These are phyloP conservation scores for Aspergillus nomiae DNA, from an alignment of 2,329 filamentous ascomycete species.

Conservation along the genomic window DNA sequence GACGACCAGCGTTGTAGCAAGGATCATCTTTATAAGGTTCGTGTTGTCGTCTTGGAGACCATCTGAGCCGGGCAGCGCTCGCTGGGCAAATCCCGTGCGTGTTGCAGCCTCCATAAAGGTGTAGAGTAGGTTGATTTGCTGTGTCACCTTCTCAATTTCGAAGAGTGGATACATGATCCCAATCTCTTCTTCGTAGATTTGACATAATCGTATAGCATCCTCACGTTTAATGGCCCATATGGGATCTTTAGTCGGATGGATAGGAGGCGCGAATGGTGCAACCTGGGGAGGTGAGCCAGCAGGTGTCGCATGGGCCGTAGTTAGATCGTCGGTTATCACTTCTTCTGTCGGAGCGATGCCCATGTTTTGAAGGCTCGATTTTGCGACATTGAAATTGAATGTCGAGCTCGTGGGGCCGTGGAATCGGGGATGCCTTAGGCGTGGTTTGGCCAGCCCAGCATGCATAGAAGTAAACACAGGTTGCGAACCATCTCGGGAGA, in stretches of 20 bases:
- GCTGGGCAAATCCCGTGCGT: constrained; percentile 60
- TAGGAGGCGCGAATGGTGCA: constrained; percentile 32
- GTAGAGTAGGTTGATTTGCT: constrained; percentile 69
- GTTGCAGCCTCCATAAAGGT: constrained; percentile 71
- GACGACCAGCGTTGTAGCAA: constrained; percentile 75
- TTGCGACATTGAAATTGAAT: constrained; percentile 84
- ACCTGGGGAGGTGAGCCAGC: constrained; percentile 44
- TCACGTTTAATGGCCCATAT: constrained; percentile 77
- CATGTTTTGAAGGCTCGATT: constrained; percentile 85
- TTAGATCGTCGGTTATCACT: constrained; percentile 60
- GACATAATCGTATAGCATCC: constrained; percentile 77
- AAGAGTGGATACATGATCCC: constrained; percentile 90
- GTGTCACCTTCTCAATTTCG: constrained; percentile 70
- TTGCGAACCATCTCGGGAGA: constrained; percentile 44
- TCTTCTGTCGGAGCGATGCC: constrained; percentile 70
- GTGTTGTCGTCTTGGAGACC: constrained; percentile 65
- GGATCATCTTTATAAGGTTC: constrained; percentile 76
- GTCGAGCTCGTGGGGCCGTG: constrained; percentile 82
- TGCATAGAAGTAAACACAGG: constrained; percentile 40
- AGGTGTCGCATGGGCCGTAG: constrained; percentile 57
- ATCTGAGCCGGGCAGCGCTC: constrained; percentile 57
- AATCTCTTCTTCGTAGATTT: constrained; percentile 84
- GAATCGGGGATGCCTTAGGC: constrained; percentile 66
- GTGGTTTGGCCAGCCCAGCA: constrained; percentile 48
- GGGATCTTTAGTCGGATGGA: constrained; percentile 66